Evolutionary conservation across 2,329 filamentous ascomycete genomes (phyloP), one percentile per base, ranked within the genome.

Genomic region (Penicillium brevicompactum): DNA sequence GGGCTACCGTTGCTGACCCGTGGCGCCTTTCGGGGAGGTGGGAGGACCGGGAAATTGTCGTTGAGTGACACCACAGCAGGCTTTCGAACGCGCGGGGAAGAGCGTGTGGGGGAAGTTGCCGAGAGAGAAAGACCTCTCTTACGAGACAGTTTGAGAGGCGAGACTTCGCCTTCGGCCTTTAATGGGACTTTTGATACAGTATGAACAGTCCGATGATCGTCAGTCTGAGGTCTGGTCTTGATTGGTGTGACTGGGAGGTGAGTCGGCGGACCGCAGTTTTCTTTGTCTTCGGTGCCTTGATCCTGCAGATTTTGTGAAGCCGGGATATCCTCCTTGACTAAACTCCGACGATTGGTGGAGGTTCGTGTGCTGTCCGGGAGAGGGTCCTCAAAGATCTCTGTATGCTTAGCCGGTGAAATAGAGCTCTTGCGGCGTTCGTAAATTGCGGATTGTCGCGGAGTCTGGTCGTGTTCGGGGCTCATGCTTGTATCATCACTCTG

Each of bases 171-270:
- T 22, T 86, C 86, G 3, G 85, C 79, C 71, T 90, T 91, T 40
- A 92, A 75, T 1, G 89, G 89, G 4, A 92, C 85, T 73, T 92
- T 92, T 24, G 87, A 89, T 0, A 90, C 86, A 0, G 90, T 92
- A 70, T 89, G 84, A 59, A 88, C 84, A n/a, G 81, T 76, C 42
- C 78, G 78, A 52, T 80, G 78, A n/a, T 72, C 75, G n/a, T 79
- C 65, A 0, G 75, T 73, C 14, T 67, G 66, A 7, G 62, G 71
- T n/a, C 65, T 65, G 9, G 62, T 57, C 44, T 84, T 81, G 47
- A 80, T 74, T 0, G 87, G 87, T 1, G 87, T 89, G 7, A 79
- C 74, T 1, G 83, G 84, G 31, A 67, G 63, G 31, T 67, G 61
- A 47, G 63, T 43, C 24, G 51, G 54, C 24, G 51, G 54, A 3